Evolutionary conservation across 495 filamentous ascomycete species (phyloP), one percentile per base, ranked within the genome.

Genomic region (Hypoxylon trugodes): DNA sequence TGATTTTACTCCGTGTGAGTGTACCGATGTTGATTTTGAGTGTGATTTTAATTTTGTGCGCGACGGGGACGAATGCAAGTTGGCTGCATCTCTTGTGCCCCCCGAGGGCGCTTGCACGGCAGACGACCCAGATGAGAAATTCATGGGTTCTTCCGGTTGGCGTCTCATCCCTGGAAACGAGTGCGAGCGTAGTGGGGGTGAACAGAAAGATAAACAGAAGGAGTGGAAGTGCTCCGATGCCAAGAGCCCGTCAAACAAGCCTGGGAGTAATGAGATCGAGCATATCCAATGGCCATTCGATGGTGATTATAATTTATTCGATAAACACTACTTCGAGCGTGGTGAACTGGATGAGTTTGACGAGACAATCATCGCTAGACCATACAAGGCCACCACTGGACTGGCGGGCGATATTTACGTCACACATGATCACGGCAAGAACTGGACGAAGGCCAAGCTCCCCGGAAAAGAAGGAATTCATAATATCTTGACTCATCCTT

Each of bases 151-250:
- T 4, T 97, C 94, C 22, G 95, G 95, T 21, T 98, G 90, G 81
- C 86, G 93, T 49, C 83, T 91, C 69, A 97, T 98, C 48, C 93
- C 94, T 7, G 96, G 95, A 2, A 93, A 98, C 73, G 82, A 81
- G 15, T 98, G 95, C 76, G 83, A 89, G 61, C 84, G 81, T 16
- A 79, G 70, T 35, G 77, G 79, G 30, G 79, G 80, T 22, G 74
- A 78, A 6, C 76, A 82, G 13, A 87, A 86, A 66, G 89, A 89
- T 68, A 79, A 86, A 21, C 79, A 79, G 6, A 78, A 86, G 9
- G 82, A 89, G 64, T 79, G 77, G 48, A 78, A 80, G 63, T 88
- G 85, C 61, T 73, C 73, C 12, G 80, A 85, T 15, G 71, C 71
- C 42, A 71, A 66, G 22, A 60, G 63, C 40, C 54, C 78, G 21